These are phyloP conservation scores for Danielozyma ontarioensis DNA, from an alignment of 805 yeast species.

Conservation along the genomic window DNA sequence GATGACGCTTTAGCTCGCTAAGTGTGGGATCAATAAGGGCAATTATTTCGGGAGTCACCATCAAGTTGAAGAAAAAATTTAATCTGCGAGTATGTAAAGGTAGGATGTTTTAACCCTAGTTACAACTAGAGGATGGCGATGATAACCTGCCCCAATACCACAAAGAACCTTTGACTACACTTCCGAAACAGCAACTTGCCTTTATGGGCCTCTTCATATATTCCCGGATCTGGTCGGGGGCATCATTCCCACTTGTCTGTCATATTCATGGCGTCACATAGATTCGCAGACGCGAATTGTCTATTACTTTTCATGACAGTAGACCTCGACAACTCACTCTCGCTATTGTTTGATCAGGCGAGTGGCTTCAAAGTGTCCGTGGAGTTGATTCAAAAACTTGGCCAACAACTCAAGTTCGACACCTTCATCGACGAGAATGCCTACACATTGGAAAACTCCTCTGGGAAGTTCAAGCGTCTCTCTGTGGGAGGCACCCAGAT, in stretches of 20 bases:
- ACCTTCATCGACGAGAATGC: slow-evolving; percentile 37
- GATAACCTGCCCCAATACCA: no score
- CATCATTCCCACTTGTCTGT: no score
- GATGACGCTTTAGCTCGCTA: slow-evolving; percentile 71
- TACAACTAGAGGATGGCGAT: no score
- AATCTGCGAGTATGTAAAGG: no score
- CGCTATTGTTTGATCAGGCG: neutral
- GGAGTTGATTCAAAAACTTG: slow-evolving; percentile 34
- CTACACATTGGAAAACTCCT: slow-evolving; percentile 9
- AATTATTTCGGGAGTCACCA: slow-evolving; percentile 27
- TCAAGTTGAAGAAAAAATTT: no score
- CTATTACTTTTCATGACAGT: no score
- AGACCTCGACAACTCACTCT: neutral
- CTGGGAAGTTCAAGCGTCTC: slow-evolving; percentile 21
- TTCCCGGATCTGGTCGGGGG: no score
- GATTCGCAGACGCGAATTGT: no score
- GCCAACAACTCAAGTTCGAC: slow-evolving; percentile 36
- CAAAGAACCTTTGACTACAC: no score
- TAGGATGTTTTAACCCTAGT: no score
- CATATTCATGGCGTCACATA: no score
- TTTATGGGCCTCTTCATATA: no score
- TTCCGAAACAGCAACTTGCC: neutral
- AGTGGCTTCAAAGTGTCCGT: slow-evolving; percentile 23
- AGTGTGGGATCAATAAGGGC: slow-evolving; percentile 35
- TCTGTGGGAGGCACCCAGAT: slow-evolving; percentile 39